Conservation (phyloP, 805 yeast species). For the Saccharomycopsis amapae region DNA sequence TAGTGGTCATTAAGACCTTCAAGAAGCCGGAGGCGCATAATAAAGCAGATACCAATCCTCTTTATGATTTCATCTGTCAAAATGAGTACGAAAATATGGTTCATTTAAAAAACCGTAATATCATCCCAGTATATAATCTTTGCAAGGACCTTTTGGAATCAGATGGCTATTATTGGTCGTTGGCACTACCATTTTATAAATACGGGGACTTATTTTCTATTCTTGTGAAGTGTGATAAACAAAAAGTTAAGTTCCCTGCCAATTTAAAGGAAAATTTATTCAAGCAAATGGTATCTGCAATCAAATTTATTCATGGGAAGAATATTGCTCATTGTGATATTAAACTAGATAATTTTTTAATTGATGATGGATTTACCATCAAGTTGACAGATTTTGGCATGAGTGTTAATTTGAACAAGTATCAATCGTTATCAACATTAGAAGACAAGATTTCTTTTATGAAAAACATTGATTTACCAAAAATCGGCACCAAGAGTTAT, state of each 20-base stretch:
- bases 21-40: not conserved
- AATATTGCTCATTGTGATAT: conserved; percentile 84
- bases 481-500: conserved; percentile 20
- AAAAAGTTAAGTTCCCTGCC: not conserved
- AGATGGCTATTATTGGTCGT: conserved; percentile 12
- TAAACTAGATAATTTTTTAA: conserved; percentile 81
- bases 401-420: conserved; percentile 12
- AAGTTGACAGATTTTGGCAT: conserved; percentile 90
- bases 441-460: not conserved
- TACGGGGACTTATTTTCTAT: conserved; percentile 19
- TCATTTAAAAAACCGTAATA: conserved; percentile 17
- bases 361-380: conserved; percentile 79
- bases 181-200: conserved; percentile 17
- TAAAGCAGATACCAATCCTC: not conserved
- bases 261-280: conserved; percentile 19
- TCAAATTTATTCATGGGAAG: conserved; percentile 61
- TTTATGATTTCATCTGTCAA: conserved; percentile 10
- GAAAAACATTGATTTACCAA: conserved; percentile 7
- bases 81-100: conserved; percentile 22
- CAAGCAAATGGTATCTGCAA: conserved; percentile 35
- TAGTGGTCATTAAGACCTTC: conserved; percentile 17
- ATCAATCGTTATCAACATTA: not conserved
- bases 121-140: conserved; percentile 17
- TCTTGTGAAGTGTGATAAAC: conserved; percentile 7
- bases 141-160: conserved; percentile 14